Conservation (phyloP, 176 grass and related monocot species). For the Phyllostachys edulis region DNA sequence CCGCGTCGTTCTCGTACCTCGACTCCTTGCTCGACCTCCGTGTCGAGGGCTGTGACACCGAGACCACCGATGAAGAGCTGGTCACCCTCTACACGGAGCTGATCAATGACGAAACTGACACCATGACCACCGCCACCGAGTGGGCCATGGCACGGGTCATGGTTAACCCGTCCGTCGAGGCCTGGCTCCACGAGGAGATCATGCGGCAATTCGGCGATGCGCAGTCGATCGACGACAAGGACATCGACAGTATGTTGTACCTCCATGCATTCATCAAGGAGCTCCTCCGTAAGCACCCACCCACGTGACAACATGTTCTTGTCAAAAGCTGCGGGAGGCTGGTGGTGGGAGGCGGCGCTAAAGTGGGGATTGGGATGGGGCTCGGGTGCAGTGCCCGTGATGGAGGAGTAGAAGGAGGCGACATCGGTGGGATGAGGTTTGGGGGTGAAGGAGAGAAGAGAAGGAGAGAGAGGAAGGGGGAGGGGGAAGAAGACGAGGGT, state of each 20-base stretch:
- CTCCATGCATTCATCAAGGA: slow-evolving; percentile 96
- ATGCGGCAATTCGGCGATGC: slow-evolving; percentile 36
- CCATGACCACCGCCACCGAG: slow-evolving; percentile 81
- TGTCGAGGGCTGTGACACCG: slow-evolving; percentile 46
- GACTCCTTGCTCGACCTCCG: slow-evolving; percentile 72
- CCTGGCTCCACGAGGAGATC: slow-evolving; percentile 65
- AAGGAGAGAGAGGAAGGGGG: too few species aligned
- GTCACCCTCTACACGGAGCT: slow-evolving; percentile 85
- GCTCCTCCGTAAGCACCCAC: slow-evolving; percentile 90
- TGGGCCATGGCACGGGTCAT: slow-evolving; percentile 85
- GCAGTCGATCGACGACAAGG: slow-evolving; percentile 62
- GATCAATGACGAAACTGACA: slow-evolving; percentile 85
- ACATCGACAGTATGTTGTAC: slow-evolving; percentile 74
- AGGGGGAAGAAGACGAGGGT: too few species aligned
- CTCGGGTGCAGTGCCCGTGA: too few species aligned
- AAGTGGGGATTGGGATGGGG: too few species aligned
- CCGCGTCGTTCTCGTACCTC: slow-evolving; percentile 78
- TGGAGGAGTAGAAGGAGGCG: too few species aligned
- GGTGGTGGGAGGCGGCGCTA: too few species aligned
- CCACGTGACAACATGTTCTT: slow-evolving; percentile 24
- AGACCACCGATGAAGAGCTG: slow-evolving; percentile 52
- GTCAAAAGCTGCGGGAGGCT: too few species aligned
- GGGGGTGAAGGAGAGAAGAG: too few species aligned
- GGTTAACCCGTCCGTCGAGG: slow-evolving; percentile 61
- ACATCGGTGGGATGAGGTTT: too few species aligned